These are phyloP conservation scores for Pseudognaphalium luteoalbum DNA, from an alignment of 129 eudicot species.

Conservation along the genomic window DNA sequence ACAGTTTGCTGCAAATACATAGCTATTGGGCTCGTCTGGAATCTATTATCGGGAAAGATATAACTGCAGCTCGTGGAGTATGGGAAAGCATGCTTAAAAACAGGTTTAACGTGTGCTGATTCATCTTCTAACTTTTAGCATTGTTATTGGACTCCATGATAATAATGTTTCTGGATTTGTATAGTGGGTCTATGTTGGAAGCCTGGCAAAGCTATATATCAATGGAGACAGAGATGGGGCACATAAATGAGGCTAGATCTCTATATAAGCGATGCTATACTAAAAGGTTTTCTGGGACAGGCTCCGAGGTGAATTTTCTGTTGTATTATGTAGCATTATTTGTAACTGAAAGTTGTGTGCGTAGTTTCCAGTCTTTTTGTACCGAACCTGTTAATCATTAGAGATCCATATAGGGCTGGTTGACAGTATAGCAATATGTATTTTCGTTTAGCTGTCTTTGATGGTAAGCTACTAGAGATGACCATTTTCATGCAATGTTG, in stretches of 20 bases:
- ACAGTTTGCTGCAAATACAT: constrained; percentile 67
- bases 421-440: neutral
- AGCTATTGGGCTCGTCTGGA: constrained; percentile 89
- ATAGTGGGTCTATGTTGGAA: constrained; percentile 78
- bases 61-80: constrained; percentile 85
- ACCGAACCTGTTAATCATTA: constrained; percentile 7
- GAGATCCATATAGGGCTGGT: constrained; percentile 20
- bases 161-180: constrained; percentile 13
- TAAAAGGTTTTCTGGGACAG: constrained; percentile 77
- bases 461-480: constrained; percentile 8
- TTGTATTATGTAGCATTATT: neutral
- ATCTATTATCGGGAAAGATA: constrained; percentile 56
- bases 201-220: constrained; percentile 85
- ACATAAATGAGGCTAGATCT: constrained; percentile 85
- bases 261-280: constrained; percentile 79
- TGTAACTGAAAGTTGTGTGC: neutral
- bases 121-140: neutral
- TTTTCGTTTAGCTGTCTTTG: neutral
- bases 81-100: constrained; percentile 95
- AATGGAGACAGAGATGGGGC: constrained; percentile 72
- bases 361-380: neutral
- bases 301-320: constrained; percentile 74
- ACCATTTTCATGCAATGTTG: neutral
- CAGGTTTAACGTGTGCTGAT: constrained; percentile 44
- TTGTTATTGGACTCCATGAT: constrained; percentile 8